Conservation (phyloP, 78 protist genomes). For the Dictyostelium intermedium region DNA sequence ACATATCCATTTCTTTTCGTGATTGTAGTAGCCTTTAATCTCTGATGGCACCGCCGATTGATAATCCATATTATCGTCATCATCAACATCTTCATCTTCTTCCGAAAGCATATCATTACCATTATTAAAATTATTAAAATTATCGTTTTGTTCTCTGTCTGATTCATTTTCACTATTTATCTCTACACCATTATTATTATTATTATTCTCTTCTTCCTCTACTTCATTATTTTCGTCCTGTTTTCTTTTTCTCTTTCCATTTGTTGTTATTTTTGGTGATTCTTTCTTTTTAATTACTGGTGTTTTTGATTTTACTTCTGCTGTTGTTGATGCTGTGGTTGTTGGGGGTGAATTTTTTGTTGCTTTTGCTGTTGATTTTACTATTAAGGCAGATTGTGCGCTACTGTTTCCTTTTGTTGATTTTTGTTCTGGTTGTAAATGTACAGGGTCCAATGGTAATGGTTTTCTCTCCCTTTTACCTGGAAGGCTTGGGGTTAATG, state of each 20-base stretch:
- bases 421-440: background rate
- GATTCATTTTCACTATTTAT: background rate
- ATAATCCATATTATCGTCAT: background rate
- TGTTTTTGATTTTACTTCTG: background rate
- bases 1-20: background rate
- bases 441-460: background rate
- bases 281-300: background rate
- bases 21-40: background rate
- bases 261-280: background rate
- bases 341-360: background rate
- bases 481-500: background rate
- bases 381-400: background rate
- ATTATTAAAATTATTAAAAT: background rate
- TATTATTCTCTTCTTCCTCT: background rate
- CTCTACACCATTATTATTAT: background rate
- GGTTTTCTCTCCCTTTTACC: slow-evolving; percentile 25
- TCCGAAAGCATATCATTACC: background rate
- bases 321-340: background rate
- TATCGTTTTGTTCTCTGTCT: background rate
- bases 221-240: background rate
- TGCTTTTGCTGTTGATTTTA: background rate
- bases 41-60: background rate
- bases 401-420: background rate
- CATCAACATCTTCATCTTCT: background rate
- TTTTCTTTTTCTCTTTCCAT: slow-evolving; percentile 17